A percentile compares a stretch with the other conserved stretches of the same genome.
Conservation (phyloP, 2,329 filamentous ascomycete genomes). For the Cladosporium sp. region DNA sequence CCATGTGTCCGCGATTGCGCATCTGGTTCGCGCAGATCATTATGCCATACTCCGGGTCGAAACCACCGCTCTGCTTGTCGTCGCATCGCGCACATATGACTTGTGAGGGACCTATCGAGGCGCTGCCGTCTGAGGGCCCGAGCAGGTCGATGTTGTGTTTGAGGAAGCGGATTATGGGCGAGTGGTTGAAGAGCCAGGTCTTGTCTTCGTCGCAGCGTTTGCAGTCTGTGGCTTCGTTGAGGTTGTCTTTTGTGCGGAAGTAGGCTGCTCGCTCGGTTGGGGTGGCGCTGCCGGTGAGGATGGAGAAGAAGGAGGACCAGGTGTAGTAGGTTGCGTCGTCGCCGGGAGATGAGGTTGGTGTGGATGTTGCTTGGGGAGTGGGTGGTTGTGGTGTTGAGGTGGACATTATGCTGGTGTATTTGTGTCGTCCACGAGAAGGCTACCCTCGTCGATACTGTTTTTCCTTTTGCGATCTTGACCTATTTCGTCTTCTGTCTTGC, state of each 20-base stretch:
- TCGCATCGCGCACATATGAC: constrained; percentile 80
- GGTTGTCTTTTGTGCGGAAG: constrained; percentile 69
- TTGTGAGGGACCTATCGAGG: constrained; percentile 67
- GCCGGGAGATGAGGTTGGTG: background rate
- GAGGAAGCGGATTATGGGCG: constrained; percentile 82
- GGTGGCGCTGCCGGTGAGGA: constrained; percentile 70
- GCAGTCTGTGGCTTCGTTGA: constrained; percentile 75
- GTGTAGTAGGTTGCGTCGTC: constrained; percentile 41
- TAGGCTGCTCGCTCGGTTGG: constrained; percentile 68
- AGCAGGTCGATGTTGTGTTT: constrained; percentile 74
- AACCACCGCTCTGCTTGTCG: constrained; percentile 71
- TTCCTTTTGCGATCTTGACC: background rate
- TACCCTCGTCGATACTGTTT: background rate
- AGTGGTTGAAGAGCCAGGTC: constrained; percentile 79
- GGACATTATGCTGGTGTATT: background rate
- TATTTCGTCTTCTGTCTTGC: background rate
- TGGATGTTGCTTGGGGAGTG: background rate
- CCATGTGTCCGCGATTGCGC: constrained; percentile 71
- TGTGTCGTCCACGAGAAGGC: background rate
- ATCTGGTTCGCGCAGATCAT: constrained; percentile 90
- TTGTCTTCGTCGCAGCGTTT: constrained; percentile 74
- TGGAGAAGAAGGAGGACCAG: constrained; percentile 83
- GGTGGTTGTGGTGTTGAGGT: background rate
- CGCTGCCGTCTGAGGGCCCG: constrained; percentile 48
- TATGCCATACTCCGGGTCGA: constrained; percentile 82